These are phyloP conservation scores for Hymenoscyphus scutula DNA, from an alignment of 2,329 filamentous ascomycete genomes.

Conservation along the genomic window DNA sequence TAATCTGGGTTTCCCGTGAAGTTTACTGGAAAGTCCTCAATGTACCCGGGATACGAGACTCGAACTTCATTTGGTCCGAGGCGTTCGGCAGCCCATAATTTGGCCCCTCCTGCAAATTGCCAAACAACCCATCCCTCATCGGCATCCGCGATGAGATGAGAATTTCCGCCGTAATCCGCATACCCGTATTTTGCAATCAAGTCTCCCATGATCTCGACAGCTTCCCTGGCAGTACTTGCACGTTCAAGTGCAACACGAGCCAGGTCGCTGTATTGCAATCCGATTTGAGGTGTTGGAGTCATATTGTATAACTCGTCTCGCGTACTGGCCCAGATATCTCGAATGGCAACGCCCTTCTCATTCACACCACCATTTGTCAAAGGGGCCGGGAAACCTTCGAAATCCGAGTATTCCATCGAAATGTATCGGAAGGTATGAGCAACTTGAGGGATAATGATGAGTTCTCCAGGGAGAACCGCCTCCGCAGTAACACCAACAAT, in stretches of 20 bases:
- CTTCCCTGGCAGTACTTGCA: constrained; percentile 1
- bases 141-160: constrained; percentile 3
- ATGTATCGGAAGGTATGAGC: not conserved
- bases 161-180: constrained; percentile 5
- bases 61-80: constrained; percentile 4
- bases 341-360: constrained; percentile 4
- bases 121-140: constrained; percentile 6
- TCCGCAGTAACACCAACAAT: constrained; percentile 4
- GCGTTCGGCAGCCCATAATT: constrained; percentile 4
- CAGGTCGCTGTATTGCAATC: constrained; percentile 5
- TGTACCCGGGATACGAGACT: not conserved
- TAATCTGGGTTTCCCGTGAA: constrained; percentile 5
- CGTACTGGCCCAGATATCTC: constrained; percentile 2
- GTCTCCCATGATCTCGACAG: constrained; percentile 3
- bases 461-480: not conserved
- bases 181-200: constrained; percentile 5
- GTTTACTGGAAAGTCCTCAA: constrained; percentile 3
- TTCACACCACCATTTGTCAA: constrained; percentile 6
- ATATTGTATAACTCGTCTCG: constrained; percentile 5
- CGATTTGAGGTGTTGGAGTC: constrained; percentile 3
- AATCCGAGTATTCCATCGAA: constrained; percentile 2
- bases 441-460: constrained; percentile 4
- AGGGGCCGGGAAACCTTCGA: not conserved
- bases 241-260: constrained; percentile 2
- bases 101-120: constrained; percentile 4